Evolutionary conservation across 306 rosid genomes (phyloP), one percentile per base, ranked within the genome.

Genomic region (Quercus engelmannii): DNA sequence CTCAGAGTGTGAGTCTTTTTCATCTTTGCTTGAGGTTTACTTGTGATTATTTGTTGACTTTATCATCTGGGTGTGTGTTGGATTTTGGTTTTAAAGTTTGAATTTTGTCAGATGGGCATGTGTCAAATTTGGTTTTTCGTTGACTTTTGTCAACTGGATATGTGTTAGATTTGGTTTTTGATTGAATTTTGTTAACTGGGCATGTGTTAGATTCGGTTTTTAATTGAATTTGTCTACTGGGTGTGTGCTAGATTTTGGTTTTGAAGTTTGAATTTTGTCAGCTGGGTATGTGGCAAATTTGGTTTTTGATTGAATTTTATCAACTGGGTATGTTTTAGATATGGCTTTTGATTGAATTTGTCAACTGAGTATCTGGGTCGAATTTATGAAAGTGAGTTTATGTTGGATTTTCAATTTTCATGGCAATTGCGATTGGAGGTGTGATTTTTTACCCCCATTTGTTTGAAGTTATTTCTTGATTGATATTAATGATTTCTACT

Each of bases 1-100:
- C 78, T 90, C 73, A 90, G 89, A 95, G 99, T 95, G 98, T 95
- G 75, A 91, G 96, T 72, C 23, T 82, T 73, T 46, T 59, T 76
- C 25, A 6, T 6, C 81, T 18, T 1, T 61, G 17, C 3, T 0
- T 3, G 14, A 25, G 74, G 13, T 5, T 43, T 20, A 55, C 11
- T 4, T 14, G 17, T 74, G 41, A n/a, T 43, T 75, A 64, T 76
- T 49, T 25, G 1, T 17, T 28, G 74, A 69, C 58, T 56, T 77
- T 14, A 2, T 31, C 5, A 5, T 46, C 4, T 71, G 75, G 64
- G 46, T 73, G n/a, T 56, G 20, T 18, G 3, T 10, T 10, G 1
- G 15, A 49, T 46, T 46, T 46, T 81, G 67, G 25, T 76, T 85
- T 62, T 31, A 46, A 46, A 76, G 79, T 74, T n/a, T 28, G 74